Evolutionary conservation across 1,284 basidiomycete genomes (phyloP).

Genomic region (Porodaedalea pini): DNA sequence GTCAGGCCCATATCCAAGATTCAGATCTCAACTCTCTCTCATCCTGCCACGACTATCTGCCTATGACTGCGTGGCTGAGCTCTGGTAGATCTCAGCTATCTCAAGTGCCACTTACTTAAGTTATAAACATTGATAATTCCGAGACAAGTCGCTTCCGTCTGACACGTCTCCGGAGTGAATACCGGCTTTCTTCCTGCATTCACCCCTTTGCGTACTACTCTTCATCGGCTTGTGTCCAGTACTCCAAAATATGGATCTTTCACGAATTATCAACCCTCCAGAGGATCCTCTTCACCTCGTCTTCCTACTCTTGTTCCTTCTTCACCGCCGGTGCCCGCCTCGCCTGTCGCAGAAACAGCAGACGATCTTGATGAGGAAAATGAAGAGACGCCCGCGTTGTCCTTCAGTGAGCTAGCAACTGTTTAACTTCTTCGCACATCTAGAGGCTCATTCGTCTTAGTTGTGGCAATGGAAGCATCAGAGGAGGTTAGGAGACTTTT

Average conservation of each 20-base stretch:
- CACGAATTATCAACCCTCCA: conserved; percentile 19
- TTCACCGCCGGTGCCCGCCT: not conserved
- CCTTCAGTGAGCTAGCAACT: conserved; percentile 17
- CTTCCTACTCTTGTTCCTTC: not conserved
- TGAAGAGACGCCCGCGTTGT: conserved; percentile 9
- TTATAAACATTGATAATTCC: not conserved
- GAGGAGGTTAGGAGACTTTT: conserved; percentile 46
- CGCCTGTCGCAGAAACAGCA: not conserved
- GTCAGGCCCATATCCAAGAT: not conserved
- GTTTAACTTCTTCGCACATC: not conserved
- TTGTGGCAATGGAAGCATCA: conserved; percentile 69
- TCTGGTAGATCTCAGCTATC: not conserved
- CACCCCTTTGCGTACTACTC: not conserved
- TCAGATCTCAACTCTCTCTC: not conserved
- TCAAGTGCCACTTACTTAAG: not conserved
- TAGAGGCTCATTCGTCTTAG: not conserved
- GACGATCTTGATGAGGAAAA: not conserved
- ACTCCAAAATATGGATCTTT: conserved; percentile 16
- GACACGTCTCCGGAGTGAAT: not conserved
- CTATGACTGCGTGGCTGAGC: not conserved
- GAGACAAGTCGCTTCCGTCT: conserved; percentile 4
- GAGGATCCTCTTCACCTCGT: not conserved
- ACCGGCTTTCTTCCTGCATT: not conserved
- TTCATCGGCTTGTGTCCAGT: not conserved
- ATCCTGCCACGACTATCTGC: not conserved